A percentile compares a stretch with the other conserved stretches of the same genome.
These are phyloP conservation scores for Stenocarpella maydis DNA, from an alignment of 2,329 filamentous ascomycete genomes.

Conservation along the genomic window DNA sequence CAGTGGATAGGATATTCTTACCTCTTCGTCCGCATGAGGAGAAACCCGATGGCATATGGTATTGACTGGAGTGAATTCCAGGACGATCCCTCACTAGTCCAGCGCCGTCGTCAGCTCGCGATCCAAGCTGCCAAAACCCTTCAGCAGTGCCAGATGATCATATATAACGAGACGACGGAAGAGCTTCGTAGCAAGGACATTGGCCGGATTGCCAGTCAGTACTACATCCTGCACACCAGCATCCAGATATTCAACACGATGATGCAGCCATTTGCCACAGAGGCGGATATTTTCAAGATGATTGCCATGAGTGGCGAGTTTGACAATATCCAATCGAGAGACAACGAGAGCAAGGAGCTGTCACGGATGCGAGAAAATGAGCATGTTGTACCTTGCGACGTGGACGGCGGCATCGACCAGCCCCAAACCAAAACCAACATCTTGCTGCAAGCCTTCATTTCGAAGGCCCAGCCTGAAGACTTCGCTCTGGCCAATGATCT, in stretches of 20 bases:
- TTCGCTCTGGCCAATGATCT: slow-evolving; percentile 93
- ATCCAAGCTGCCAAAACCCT: slow-evolving; percentile 88
- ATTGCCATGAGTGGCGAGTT: slow-evolving; percentile 98
- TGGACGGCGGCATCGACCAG: slow-evolving; percentile 74
- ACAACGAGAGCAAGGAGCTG: slow-evolving; percentile 91
- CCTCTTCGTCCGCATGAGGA: slow-evolving; percentile 94
- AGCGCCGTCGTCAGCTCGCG: slow-evolving; percentile 83
- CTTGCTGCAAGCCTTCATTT: slow-evolving; percentile 92
- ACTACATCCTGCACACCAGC: slow-evolving; percentile 91
- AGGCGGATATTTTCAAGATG: slow-evolving; percentile 94
- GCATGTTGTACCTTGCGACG: slow-evolving; percentile 77
- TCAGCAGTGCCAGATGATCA: slow-evolving; percentile 97
- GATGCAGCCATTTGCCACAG: slow-evolving; percentile 86
- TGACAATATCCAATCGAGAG: slow-evolving; percentile 92
- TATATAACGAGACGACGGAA: slow-evolving; percentile 94
- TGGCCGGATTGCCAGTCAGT: slow-evolving; percentile 95
- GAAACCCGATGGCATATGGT: slow-evolving; percentile 89
- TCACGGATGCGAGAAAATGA: slow-evolving; percentile 74
- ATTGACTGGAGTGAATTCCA: slow-evolving; percentile 93
- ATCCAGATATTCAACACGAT: slow-evolving; percentile 96
- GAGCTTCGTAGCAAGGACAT: slow-evolving; percentile 94
- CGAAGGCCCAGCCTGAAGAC: slow-evolving; percentile 85
- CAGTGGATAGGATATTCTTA: slow-evolving; percentile 99
- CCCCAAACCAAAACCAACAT: slow-evolving; percentile 96
- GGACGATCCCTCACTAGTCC: slow-evolving; percentile 87